A percentile compares a stretch with the other conserved stretches of the same genome.
Evolutionary conservation across 805 yeast species (phyloP).

Genomic region (Starmerella bombicola): DNA sequence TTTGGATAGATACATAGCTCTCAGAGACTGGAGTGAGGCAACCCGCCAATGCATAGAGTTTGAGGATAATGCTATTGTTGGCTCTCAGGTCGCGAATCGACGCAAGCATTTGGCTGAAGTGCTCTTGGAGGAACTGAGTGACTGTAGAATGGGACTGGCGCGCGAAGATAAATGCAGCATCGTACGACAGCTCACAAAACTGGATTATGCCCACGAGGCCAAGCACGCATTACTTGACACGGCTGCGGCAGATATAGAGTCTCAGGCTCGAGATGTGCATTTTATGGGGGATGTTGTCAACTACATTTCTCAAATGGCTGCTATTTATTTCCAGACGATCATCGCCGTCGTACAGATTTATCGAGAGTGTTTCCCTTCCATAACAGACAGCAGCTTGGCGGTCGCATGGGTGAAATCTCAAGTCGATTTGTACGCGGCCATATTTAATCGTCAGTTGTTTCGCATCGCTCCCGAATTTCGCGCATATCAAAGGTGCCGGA

Average conservation of each 20-base stretch:
- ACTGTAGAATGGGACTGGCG: constrained; percentile 3
- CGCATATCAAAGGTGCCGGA: constrained; percentile 43
- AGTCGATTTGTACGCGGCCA: constrained; percentile 44
- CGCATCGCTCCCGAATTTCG: constrained; percentile 36
- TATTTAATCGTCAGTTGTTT: constrained; percentile 54
- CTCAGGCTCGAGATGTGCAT: constrained; percentile 39
- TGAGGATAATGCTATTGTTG: constrained; percentile 5
- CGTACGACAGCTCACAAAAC: constrained; percentile 30
- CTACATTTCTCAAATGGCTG: constrained; percentile 49
- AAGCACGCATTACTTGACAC: constrained; percentile 38
- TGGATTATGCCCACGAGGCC: constrained; percentile 40
- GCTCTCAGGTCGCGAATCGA: constrained; percentile 13
- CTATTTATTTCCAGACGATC: constrained; percentile 49
- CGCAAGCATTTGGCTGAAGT: constrained; percentile 4
- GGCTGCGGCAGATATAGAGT: constrained; percentile 36
- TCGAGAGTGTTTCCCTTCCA: constrained; percentile 38
- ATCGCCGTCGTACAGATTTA: constrained; percentile 46
- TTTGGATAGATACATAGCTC: constrained; percentile 53
- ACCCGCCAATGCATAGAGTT: constrained; percentile 25
- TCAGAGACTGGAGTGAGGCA: constrained; percentile 40
- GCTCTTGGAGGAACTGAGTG: constrained; percentile 13
- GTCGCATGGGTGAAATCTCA: constrained; percentile 69
- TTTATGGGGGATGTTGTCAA: constrained; percentile 43
- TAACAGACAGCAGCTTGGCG: constrained; percentile 41
- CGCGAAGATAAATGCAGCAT: constrained; percentile 13